phyloP scores from a whole-genome alignment of 1,284 basidiomycete genomes.

The Mycena citricolor region DNA sequence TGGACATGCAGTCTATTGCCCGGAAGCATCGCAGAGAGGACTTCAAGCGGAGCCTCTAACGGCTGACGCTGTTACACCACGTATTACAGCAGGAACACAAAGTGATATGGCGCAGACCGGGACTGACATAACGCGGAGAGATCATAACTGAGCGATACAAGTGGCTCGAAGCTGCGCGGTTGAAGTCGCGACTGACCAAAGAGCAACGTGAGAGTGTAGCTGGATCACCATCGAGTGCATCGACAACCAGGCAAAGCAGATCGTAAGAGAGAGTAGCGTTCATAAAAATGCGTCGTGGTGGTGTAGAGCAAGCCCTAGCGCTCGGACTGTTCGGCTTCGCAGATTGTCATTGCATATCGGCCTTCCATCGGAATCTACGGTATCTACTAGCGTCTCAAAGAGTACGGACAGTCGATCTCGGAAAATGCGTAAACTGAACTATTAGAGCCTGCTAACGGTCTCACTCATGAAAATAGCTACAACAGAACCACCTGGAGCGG shows the following conservation, averaged over 20 bases:
- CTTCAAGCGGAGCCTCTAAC: slow-evolving; percentile 28
- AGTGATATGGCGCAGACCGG: background rate
- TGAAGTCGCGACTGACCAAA: slow-evolving; percentile 45
- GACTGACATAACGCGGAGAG: slow-evolving; percentile 36
- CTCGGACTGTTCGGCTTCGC: no score
- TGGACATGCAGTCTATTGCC: slow-evolving; percentile 41
- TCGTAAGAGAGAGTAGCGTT: slow-evolving; percentile 32
- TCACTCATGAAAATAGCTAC: no score
- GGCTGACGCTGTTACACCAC: background rate
- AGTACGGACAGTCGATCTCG: no score
- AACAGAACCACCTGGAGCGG: no score
- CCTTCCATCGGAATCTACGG: no score
- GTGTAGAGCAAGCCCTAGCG: no score
- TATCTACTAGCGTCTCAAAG: no score
- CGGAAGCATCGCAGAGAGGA: slow-evolving; percentile 41
- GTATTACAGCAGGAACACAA: slow-evolving; percentile 2
- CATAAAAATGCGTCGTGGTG: no score
- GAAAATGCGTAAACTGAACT: no score
- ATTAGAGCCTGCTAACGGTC: no score
- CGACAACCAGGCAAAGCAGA: slow-evolving; percentile 38
- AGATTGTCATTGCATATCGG: no score
- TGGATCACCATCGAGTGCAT: slow-evolving; percentile 34
- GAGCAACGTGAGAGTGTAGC: slow-evolving; percentile 37
- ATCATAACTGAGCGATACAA: slow-evolving; percentile 42
- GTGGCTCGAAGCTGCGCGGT: slow-evolving; percentile 39